These are phyloP conservation scores for Sugiyamaella valdiviana DNA, from an alignment of 805 yeast genomes.

Conservation along the genomic window DNA sequence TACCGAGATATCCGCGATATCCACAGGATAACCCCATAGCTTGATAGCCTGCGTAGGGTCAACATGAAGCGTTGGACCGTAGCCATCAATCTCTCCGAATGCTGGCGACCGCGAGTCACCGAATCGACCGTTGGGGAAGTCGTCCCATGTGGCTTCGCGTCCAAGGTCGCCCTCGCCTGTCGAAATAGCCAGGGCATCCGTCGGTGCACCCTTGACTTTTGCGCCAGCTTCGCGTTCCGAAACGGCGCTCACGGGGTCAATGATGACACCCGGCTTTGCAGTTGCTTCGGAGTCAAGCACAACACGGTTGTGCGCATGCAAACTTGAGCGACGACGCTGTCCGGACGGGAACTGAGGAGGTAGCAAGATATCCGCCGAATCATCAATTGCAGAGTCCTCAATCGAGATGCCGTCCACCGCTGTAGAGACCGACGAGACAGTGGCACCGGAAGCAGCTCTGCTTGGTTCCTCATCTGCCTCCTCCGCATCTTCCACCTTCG, in stretches of 20 bases:
- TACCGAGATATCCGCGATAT: conserved; percentile 51
- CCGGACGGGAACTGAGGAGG: neutral
- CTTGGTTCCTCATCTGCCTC: conserved; percentile 22
- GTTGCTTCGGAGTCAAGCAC: conserved; percentile 31
- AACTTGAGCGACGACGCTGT: conserved; percentile 17
- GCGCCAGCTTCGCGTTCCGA: conserved; percentile 37
- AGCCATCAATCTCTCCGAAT: conserved; percentile 96
- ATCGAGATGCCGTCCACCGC: neutral
- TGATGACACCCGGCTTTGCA: neutral
- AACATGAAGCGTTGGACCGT: conserved; percentile 85
- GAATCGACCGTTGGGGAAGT: conserved; percentile 90
- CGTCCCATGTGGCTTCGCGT: conserved; percentile 94
- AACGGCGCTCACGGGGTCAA: conserved; percentile 18
- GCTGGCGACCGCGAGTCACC: conserved; percentile 96
- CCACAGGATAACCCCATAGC: conserved; percentile 76
- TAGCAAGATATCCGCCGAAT: neutral
- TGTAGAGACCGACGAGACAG: neutral
- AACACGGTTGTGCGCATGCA: conserved; percentile 38
- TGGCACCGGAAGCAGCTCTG: neutral
- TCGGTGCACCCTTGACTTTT: conserved; percentile 26
- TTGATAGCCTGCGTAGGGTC: conserved; percentile 58
- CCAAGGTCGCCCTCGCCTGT: conserved; percentile 80
- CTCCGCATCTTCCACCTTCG: conserved; percentile 36
- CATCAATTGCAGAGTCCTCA: neutral
- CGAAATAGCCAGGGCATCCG: conserved; percentile 59